Conservation (phyloP, 1,139 yeast species). For the Pichia sp. region DNA sequence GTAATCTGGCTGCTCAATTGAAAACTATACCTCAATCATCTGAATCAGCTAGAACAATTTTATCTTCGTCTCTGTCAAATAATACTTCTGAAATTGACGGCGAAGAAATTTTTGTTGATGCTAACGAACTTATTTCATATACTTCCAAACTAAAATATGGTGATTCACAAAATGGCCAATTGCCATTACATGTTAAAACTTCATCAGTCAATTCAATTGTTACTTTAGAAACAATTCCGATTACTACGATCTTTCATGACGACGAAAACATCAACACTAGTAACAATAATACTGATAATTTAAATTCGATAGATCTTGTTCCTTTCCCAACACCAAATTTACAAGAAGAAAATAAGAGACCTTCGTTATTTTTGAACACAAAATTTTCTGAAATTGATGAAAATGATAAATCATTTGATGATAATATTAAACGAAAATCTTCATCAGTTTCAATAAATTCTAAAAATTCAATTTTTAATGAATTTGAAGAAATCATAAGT, state of each 20-base stretch:
- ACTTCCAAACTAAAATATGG: background rate
- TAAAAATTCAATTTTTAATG: constrained; percentile 18
- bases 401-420: constrained; percentile 2
- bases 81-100: no score
- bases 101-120: constrained; percentile 23
- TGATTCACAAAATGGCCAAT: background rate
- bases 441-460: constrained; percentile 12
- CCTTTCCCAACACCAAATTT: constrained; percentile 8
- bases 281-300: no score
- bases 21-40: background rate
- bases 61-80: no score
- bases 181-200: background rate
- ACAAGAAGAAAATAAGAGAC: background rate
- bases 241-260: background rate
- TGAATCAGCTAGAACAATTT: no score
- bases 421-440: background rate
- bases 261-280: no score
- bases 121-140: constrained; percentile 15
- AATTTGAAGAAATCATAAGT: constrained; percentile 33
- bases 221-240: background rate
- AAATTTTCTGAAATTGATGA: no score
- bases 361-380: constrained; percentile 4
- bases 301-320: background rate
- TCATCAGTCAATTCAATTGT: background rate
- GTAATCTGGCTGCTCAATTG: background rate